These are phyloP conservation scores for Phaeosphaeria sp. DNA, from an alignment of 2,329 filamentous ascomycete species.

Conservation along the genomic window DNA sequence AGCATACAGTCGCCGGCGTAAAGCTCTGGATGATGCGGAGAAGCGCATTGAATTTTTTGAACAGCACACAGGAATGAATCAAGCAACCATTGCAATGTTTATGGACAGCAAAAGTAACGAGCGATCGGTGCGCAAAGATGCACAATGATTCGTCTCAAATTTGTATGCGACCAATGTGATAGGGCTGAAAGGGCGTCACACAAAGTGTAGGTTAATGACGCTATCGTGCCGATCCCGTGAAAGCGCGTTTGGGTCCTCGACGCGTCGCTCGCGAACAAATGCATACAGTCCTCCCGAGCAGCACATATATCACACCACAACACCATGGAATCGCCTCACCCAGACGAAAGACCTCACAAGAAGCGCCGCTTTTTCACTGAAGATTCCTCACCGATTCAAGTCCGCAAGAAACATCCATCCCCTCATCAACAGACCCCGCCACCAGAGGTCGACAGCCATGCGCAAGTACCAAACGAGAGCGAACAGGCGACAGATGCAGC, in stretches of 20 bases:
- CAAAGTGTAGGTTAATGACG: conserved; percentile 31
- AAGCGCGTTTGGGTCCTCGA: conserved; percentile 33
- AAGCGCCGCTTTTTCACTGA: conserved; percentile 69
- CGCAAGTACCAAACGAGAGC: conserved; percentile 8
- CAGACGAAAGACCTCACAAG: conserved; percentile 63
- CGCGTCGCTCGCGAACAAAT: conserved; percentile 26
- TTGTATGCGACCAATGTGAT: neutral
- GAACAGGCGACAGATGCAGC: conserved; percentile 14
- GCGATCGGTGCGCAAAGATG: neutral
- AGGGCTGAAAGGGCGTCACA: conserved; percentile 9
- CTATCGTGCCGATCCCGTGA: conserved; percentile 38
- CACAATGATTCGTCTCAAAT: neutral
- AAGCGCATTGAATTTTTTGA: conserved; percentile 33
- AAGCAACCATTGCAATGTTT: conserved; percentile 12
- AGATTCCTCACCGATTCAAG: conserved; percentile 46
- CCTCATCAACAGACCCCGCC: conserved; percentile 41
- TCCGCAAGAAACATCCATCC: conserved; percentile 23
- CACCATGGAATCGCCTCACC: conserved; percentile 48
- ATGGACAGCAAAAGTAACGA: neutral
- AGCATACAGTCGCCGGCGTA: conserved; percentile 20
- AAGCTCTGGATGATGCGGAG: conserved; percentile 25
- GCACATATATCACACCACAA: conserved; percentile 10
- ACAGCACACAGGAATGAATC: neutral
- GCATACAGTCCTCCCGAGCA: conserved; percentile 3
- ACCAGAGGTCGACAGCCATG: conserved; percentile 18